A percentile compares a stretch with the other conserved stretches of the same genome.
Evolutionary conservation across 352 stramenopile genomes (phyloP).

Genomic region (Phytophthora nicotianae): DNA sequence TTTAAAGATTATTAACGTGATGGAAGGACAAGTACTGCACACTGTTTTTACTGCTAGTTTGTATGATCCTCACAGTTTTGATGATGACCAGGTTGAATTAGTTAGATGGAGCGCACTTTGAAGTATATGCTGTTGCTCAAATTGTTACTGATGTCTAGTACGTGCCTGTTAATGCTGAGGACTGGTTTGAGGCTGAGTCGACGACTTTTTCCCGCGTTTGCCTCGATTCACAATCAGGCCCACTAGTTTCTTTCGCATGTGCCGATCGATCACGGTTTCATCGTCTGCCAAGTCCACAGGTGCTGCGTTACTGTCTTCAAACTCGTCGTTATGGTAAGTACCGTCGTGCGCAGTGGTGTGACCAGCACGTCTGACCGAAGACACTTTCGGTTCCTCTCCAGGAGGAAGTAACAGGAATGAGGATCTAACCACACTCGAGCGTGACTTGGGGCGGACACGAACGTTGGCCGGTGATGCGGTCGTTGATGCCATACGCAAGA

Average conservation of each 20-base stretch:
- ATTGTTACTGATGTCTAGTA: slow-evolving; percentile 27
- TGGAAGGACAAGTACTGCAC: slow-evolving; percentile 6
- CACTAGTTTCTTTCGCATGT: slow-evolving; percentile 86
- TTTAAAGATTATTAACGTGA: slow-evolving; percentile 18
- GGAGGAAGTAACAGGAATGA: slow-evolving; percentile 29
- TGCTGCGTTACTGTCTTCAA: slow-evolving; percentile 28
- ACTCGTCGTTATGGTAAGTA: slow-evolving; percentile 35
- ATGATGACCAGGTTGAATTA: slow-evolving; percentile 1
- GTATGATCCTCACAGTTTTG: not conserved
- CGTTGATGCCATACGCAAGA: slow-evolving; percentile 78
- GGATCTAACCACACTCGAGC: slow-evolving; percentile 32
- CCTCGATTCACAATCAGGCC: slow-evolving; percentile 80
- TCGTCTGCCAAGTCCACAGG: slow-evolving; percentile 65
- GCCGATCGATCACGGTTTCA: slow-evolving; percentile 65
- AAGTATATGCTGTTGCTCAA: slow-evolving; percentile 23
- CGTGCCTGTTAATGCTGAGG: slow-evolving; percentile 26
- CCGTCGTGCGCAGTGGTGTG: slow-evolving; percentile 26
- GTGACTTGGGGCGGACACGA: slow-evolving; percentile 76
- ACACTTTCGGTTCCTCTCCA: slow-evolving; percentile 28
- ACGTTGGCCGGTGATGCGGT: slow-evolving; percentile 73
- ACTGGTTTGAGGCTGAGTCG: slow-evolving; percentile 24
- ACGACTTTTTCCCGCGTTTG: slow-evolving; percentile 71
- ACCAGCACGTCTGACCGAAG: slow-evolving; percentile 17
- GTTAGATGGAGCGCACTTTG: slow-evolving; percentile 9
- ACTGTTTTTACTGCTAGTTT: not conserved